Evolutionary conservation across 345 rosid genomes (phyloP).

Genomic region (Garcia nutans): DNA sequence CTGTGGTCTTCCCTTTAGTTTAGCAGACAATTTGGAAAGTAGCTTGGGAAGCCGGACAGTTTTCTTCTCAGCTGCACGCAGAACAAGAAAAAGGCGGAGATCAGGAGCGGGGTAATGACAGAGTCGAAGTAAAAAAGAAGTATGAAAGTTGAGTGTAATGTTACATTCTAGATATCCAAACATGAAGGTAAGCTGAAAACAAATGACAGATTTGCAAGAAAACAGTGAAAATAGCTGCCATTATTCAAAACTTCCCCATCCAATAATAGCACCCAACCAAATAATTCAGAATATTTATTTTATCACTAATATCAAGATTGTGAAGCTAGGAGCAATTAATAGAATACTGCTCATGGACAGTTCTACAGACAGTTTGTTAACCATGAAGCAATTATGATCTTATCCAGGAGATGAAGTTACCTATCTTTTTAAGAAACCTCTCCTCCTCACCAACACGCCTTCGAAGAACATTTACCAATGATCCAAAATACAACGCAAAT

Average conservation of each 20-base stretch:
- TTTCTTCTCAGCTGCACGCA: slow-evolving; percentile 50
- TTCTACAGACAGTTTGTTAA: not conserved
- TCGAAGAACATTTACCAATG: slow-evolving; percentile 78
- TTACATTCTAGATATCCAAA: not conserved
- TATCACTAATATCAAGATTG: not conserved
- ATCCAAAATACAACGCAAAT: slow-evolving; percentile 85
- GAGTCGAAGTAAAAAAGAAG: not conserved
- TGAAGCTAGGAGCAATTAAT: not conserved
- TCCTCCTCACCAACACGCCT: slow-evolving; percentile 78
- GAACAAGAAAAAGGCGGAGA: not conserved
- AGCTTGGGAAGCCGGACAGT: slow-evolving; percentile 39
- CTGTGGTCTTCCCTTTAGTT: slow-evolving; percentile 53
- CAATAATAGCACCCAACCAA: not conserved
- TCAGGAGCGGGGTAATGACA: not conserved
- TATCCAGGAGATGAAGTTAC: slow-evolving; percentile 37
- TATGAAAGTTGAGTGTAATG: not conserved
- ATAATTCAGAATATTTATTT: not conserved
- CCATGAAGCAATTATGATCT: not conserved
- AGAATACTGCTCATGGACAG: not conserved
- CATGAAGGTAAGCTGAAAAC: no score
- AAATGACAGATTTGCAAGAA: not conserved
- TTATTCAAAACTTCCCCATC: not conserved
- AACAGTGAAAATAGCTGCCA: not conserved
- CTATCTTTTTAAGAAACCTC: slow-evolving; percentile 63
- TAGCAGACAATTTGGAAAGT: slow-evolving; percentile 48